Base-by-base conservation (phyloP, 2,329 filamentous ascomycete genomes). In the Acephala macrosclerotiorum region DNA sequence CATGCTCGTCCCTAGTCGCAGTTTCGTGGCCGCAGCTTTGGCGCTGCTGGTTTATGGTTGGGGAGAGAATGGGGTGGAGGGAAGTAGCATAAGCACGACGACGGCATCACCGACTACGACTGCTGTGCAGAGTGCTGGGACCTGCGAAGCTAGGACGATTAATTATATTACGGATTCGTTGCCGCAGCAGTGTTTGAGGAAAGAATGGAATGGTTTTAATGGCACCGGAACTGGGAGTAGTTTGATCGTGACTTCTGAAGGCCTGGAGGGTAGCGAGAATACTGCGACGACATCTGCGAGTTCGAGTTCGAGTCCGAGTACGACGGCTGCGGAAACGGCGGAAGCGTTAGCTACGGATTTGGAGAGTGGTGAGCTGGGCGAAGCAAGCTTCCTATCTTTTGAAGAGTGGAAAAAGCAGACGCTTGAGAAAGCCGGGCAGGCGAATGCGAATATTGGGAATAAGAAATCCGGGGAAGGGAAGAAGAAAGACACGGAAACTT, bases 321-420 rank as follows among this genome's bases (percentile, higher is more conserved):
- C 49, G 25, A 60, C 64, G 42, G 60, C 62, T 6, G 36, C 67
- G 18, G 65, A 63, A 11, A 57, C 62, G 20, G 58, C 58, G 16
- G 57, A 58, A 22, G 61, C 67, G 20, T 38, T 61, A 14, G 59
- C 66, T 7, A 62, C 63, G 18, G 69, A 73, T 51, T 61, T 68
- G 2, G 73, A 75, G 25, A 66, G 65, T 9, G 74, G 71, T 29
- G 74, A 77, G 64, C 61, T 77, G 33, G 72, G 75, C 36, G 91
- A 92, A 71, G 87, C 90, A 55, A 90, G 94, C 7, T 98, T 98
- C 77, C 88, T 98, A 73, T 97, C 96, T 0, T 99, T 99, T 73
- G 96, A 98, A 77, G 95, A 98, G 74, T 99, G 96, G 96, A 98
- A 97, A 80, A 93, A 91, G 75, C 91, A 94, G 82, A 97, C 97